Evolutionary conservation across 2,329 filamentous ascomycete genomes (phyloP).

Genomic region (Fusarium sp.): DNA sequence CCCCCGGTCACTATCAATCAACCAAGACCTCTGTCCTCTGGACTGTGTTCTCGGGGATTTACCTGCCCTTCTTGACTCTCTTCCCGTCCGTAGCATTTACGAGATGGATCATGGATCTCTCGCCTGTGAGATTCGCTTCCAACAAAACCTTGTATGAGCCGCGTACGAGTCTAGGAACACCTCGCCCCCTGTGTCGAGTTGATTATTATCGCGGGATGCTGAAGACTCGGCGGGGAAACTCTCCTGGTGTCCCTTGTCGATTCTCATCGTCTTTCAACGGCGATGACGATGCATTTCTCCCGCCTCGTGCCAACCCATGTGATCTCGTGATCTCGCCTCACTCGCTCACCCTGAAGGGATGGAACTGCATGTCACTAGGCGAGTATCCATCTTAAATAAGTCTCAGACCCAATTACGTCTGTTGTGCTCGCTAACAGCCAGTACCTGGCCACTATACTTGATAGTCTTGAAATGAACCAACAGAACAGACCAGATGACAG

Average conservation of each 20-base stretch:
- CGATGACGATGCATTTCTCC: constrained; percentile 9
- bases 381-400: background rate
- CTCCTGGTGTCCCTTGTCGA: constrained; percentile 11
- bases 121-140: background rate
- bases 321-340: background rate
- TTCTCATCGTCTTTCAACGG: constrained; percentile 35
- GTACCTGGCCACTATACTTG: background rate
- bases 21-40: background rate
- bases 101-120: background rate
- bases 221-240: constrained; percentile 1
- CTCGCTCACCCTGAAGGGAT: constrained; percentile 10
- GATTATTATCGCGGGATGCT: constrained; percentile 9
- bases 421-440: constrained; percentile 11
- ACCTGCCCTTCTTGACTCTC: constrained; percentile 30
- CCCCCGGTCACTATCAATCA: constrained; percentile 17
- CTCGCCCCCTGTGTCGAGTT: background rate
- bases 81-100: background rate
- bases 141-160: background rate
- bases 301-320: constrained; percentile 3
- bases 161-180: background rate
- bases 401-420: constrained; percentile 2
- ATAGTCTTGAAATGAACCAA: background rate
- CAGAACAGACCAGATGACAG: constrained; percentile 6
- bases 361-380: constrained; percentile 1
- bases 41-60: background rate